Evolutionary conservation across 148 eudicot species (phyloP).

Genomic region (Rhododendron griersonianum): DNA sequence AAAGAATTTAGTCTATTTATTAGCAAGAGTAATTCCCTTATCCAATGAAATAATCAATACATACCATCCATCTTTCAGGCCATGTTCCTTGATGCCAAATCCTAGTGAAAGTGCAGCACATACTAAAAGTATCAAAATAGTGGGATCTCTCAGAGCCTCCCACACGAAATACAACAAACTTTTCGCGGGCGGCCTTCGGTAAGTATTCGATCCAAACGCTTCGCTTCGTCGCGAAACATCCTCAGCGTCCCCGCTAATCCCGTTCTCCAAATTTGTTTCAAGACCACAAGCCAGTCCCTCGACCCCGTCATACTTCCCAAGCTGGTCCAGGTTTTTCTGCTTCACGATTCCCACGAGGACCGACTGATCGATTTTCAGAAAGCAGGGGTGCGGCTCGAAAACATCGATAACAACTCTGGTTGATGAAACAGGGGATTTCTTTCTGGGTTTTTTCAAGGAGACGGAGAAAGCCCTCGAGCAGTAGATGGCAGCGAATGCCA

Average conservation of each 20-base stretch:
- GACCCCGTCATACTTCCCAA: neutral
- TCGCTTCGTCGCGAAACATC: neutral
- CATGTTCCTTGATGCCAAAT: conserved; percentile 20
- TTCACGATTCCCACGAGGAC: neutral
- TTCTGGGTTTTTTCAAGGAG: neutral
- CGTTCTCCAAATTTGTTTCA: neutral
- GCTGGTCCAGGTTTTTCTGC: neutral
- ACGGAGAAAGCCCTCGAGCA: conserved; percentile 18
- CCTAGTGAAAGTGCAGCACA: conserved; percentile 20
- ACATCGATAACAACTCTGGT: neutral
- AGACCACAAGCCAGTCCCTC: neutral
- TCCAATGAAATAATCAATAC: too few relatives aligned
- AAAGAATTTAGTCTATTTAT: too few relatives aligned
- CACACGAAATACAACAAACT: conserved; percentile 9
- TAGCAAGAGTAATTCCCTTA: too few relatives aligned
- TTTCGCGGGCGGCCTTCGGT: conserved; percentile 12
- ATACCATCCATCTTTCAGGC: conserved; percentile 7
- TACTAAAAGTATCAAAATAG: neutral
- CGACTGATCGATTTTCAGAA: neutral
- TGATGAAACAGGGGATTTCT: neutral
- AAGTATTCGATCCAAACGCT: neutral
- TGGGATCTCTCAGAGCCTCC: neutral
- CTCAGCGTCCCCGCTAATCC: neutral
- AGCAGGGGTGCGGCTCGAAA: neutral
- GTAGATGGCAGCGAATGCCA: conserved; percentile 12